Evolutionary conservation across 441 rosid genomes (phyloP), one percentile per base, ranked within the genome.

Genomic region (Macaranga tanarius): DNA sequence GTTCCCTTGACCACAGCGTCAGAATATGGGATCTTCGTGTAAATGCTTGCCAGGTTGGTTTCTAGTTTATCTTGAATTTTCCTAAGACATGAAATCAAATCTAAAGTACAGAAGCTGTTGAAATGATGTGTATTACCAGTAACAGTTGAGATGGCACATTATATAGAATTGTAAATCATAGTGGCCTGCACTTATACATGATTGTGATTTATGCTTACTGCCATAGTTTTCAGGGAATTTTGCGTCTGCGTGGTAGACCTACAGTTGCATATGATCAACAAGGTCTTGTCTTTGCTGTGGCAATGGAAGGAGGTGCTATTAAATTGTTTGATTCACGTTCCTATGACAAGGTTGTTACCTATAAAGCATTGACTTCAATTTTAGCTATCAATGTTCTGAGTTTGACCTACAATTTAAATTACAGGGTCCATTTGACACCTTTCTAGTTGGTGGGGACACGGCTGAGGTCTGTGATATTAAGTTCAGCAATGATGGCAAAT

Each of bases 21-120:
- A 88, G 98, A 79, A 89, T 95, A 57, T 95, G 99, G 98, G 99
- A 95, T 87, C 99, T 92, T 81, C 95, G 98, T 42, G 99, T 92
- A 48, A 92, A 91, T 81, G 92, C 92, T 26, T 92, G 98, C 81
- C 99, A 95, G 99, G 98, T 95, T 79, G 11, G 89, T 79, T 80
- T 77, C 75, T 55, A 69, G 16, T 76, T 70, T 61, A 54, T 12
- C 56, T 26, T 73, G 58, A 63, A 55, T 52, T 12, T 4, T 56
- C 44, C 57, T 16, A 47, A 12, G 55, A 28, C 54, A n/a, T 69
- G 62, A 54, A 73, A 5, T 64, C 58, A 66, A 15, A 67, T 19
- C 20, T 28, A 25, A 28, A 23, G 2, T 52, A 34, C 56, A 26
- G 26, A 48, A 51, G 26, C 26, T 56, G 25, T 72, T 56, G 5